Evolutionary conservation across 2,329 filamentous ascomycete species (phyloP), one percentile per base, ranked within the genome.

Genomic region (Zasmidium citrigriseum): DNA sequence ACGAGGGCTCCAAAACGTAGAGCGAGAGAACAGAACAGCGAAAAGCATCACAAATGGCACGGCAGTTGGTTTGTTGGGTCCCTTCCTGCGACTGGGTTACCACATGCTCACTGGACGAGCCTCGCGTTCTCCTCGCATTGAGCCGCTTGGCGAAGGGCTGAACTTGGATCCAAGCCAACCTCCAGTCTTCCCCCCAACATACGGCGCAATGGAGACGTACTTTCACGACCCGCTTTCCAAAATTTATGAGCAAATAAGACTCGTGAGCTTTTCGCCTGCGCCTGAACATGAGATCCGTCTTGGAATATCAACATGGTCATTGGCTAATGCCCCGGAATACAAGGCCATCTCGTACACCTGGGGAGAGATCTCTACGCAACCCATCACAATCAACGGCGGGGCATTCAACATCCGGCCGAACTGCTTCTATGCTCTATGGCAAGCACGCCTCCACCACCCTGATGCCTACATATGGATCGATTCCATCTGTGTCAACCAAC

Each of bases 401-500:
- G 2, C 47, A 1, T 41, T 52, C 21, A 14, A 22, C 4, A 34
- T 52, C 2, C 29, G 48, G 18, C 2, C 20, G 16, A 58, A 49
- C 18, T 58, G 45, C 25, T 44, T 21, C 45, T 49, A 50, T 20
- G 55, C 55, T 4, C 41, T 58, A 16, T 49, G 11, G 18, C 50
- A 54, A 45, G 44, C 24, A 24, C 48, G 55, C 14, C 11, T 46
- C 4, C 55, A 52, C 25, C 48, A 23, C 41, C 48, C 48, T 12
- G 46, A 21, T n/a, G 22, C 5, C 3, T 45, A 46, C 14, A 11
- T 55, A 14, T 65, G 61, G 61, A 53, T 59, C 22, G 63, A 65
- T 45, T 57, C 59, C 21, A 46, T 65, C 22, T 65, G 63, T 25
- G 62, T 65, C 21, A 53, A 64, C 29, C 63, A 64, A 50, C 16